Conservation (phyloP, 768 basidiomycete species). For the Scleroderma citrinum region DNA sequence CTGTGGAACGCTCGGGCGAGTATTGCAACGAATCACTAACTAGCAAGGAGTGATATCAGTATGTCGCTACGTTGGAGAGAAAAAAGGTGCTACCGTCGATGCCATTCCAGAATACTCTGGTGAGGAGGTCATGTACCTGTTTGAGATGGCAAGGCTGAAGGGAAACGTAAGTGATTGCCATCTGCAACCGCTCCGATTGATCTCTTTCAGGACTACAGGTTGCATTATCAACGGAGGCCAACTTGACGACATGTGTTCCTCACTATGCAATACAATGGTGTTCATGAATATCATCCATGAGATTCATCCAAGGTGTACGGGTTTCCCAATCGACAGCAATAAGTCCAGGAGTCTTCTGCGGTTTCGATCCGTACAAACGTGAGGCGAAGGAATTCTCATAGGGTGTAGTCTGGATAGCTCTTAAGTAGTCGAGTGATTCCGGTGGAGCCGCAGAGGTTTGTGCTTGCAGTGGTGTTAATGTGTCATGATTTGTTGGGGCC, state of each 20-base stretch:
- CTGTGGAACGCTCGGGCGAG: constrained; percentile 64
- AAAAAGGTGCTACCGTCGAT: constrained; percentile 56
- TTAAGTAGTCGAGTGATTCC: constrained; percentile 45
- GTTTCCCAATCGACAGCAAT: constrained; percentile 72
- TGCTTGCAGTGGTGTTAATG: constrained; percentile 25
- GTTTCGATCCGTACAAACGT: constrained; percentile 44
- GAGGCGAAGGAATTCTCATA: constrained; percentile 63
- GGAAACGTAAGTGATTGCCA: constrained; percentile 59
- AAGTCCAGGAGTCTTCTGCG: constrained; percentile 25
- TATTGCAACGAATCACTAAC: constrained; percentile 68
- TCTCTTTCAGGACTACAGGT: constrained; percentile 50
- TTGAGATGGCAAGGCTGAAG: constrained; percentile 53
- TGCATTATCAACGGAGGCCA: constrained; percentile 1
- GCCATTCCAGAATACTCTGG: constrained; percentile 68
- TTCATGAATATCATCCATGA: constrained; percentile 66
- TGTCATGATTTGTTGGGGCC: constrained; percentile 3
- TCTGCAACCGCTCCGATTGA: constrained; percentile 33
- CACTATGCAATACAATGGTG: constrained; percentile 63
- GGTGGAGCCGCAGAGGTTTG: constrained; percentile 21
- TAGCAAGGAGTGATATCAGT: constrained; percentile 21
- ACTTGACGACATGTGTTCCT: constrained; percentile 20
- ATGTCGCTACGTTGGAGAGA: constrained; percentile 1
- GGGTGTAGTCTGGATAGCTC: constrained; percentile 53
- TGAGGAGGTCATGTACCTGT: constrained; percentile 69
- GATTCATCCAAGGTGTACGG: constrained; percentile 62